These are phyloP conservation scores for Rhodotorula sp. DNA, from an alignment of 1,284 basidiomycete genomes.

Conservation along the genomic window DNA sequence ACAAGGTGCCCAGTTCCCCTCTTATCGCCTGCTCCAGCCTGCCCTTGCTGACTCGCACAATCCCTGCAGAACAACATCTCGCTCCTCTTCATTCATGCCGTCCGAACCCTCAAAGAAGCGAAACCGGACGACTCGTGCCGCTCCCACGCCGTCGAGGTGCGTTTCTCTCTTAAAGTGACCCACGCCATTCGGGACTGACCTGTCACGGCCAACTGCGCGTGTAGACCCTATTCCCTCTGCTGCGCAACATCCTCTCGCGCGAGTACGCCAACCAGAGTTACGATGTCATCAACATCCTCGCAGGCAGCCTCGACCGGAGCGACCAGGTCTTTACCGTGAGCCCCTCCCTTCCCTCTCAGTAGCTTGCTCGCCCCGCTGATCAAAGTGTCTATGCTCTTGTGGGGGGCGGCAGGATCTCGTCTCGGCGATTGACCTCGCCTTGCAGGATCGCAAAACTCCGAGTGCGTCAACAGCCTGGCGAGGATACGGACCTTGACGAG, in stretches of 20 bases:
- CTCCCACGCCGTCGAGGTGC: constrained; percentile 35
- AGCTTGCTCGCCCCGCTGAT: not conserved
- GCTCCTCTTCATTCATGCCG: constrained; percentile 38
- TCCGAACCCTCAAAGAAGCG: constrained; percentile 36
- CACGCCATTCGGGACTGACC: too few species aligned
- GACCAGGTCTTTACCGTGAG: constrained; percentile 40
- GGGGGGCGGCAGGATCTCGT: constrained; percentile 43
- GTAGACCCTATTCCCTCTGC: constrained; percentile 39
- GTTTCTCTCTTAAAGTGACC: not conserved
- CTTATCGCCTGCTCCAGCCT: not conserved
- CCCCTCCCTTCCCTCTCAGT: not conserved
- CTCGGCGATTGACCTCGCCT: constrained; percentile 40
- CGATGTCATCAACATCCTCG: constrained; percentile 43
- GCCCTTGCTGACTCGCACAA: not conserved
- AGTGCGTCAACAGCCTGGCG: not conserved
- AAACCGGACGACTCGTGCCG: constrained; percentile 22
- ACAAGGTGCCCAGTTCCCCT: constrained; percentile 11
- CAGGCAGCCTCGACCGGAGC: constrained; percentile 41
- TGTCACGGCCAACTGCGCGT: not conserved
- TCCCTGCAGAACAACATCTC: constrained; percentile 42
- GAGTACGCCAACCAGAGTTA: constrained; percentile 37
- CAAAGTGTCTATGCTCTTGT: not conserved
- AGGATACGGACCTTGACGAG: too few species aligned
- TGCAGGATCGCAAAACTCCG: constrained; percentile 32
- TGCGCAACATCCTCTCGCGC: constrained; percentile 30